Evolutionary conservation across 2,329 filamentous ascomycete species (phyloP).

Genomic region (Colletotrichum sp.): DNA sequence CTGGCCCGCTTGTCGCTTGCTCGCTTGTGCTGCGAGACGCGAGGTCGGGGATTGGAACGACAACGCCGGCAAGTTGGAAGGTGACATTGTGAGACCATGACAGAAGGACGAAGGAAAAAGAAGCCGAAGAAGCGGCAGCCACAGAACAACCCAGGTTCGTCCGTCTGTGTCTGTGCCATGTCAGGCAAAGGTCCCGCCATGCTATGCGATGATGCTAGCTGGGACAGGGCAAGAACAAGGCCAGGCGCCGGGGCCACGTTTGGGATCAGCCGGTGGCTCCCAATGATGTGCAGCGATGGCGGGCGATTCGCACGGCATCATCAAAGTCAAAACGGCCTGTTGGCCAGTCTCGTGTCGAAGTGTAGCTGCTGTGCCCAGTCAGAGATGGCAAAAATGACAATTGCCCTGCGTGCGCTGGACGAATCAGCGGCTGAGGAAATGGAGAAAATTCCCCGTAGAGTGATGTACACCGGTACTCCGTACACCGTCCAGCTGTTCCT

Average conservation of each 20-base stretch:
- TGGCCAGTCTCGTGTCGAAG: neutral
- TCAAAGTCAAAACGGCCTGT: constrained; percentile 10
- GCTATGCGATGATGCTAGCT: constrained; percentile 8
- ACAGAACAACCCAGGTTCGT: neutral
- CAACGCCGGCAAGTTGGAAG: constrained; percentile 10
- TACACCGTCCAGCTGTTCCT: neutral
- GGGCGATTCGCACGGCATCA: constrained; percentile 21
- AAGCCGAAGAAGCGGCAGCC: neutral
- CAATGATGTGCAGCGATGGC: constrained; percentile 20
- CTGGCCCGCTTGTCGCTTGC: constrained; percentile 31
- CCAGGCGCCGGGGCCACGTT: constrained; percentile 15
- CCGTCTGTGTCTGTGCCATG: constrained; percentile 10
- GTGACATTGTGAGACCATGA: constrained; percentile 12
- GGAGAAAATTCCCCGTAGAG: neutral
- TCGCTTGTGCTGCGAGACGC: constrained; percentile 16
- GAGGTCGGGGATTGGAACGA: constrained; percentile 16
- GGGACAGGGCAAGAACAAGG: neutral
- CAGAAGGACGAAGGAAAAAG: neutral
- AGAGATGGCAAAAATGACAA: neutral
- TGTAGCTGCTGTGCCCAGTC: neutral
- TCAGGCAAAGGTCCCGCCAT: constrained; percentile 5
- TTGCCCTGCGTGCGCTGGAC: neutral
- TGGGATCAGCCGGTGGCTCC: constrained; percentile 12
- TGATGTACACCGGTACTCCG: neutral
- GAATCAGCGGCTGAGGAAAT: constrained; percentile 5